Evolutionary conservation across 106 monocot species (phyloP).

Genomic region (Apostasia ramifera): DNA sequence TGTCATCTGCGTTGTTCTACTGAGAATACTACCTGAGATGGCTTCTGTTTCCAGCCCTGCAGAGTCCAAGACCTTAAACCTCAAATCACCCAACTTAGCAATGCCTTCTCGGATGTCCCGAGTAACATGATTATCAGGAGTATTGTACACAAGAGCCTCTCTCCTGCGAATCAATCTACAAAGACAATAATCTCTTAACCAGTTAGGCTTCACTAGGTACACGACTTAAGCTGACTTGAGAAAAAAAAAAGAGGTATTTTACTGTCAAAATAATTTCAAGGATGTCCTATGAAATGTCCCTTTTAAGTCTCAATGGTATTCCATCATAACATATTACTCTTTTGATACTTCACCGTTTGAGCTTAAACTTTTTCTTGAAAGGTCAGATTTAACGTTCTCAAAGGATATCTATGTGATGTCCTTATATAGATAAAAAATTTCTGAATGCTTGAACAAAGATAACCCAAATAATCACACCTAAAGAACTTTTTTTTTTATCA

Average conservation of each 20-base stretch:
- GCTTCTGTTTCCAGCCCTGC: conserved; percentile 90
- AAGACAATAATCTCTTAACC: neutral
- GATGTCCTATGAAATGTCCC: no score
- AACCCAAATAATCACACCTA: no score
- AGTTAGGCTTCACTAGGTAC: neutral
- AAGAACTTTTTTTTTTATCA: no score
- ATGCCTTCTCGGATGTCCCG: conserved; percentile 90
- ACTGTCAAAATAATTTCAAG: neutral
- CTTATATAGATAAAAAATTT: no score
- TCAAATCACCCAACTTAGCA: conserved; percentile 84
- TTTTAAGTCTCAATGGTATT: no score
- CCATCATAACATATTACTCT: no score
- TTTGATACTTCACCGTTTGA: no score
- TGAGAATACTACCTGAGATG: conserved; percentile 75
- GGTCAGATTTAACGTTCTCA: no score
- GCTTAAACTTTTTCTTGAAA: no score
- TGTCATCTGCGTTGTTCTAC: conserved; percentile 76
- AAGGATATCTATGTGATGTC: no score
- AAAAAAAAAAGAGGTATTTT: neutral
- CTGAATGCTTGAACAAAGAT: no score
- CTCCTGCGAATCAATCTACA: conserved; percentile 81
- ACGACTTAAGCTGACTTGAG: neutral
- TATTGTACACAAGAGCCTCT: conserved; percentile 94
- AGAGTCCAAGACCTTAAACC: conserved; percentile 90
- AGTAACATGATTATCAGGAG: conserved; percentile 88